Percentiles rank a stretch among this genome's conserved stretches.
phyloP scores from a whole-genome alignment of 192 early-diverging fungal genomes.

The Coemansia sp. region DNA sequence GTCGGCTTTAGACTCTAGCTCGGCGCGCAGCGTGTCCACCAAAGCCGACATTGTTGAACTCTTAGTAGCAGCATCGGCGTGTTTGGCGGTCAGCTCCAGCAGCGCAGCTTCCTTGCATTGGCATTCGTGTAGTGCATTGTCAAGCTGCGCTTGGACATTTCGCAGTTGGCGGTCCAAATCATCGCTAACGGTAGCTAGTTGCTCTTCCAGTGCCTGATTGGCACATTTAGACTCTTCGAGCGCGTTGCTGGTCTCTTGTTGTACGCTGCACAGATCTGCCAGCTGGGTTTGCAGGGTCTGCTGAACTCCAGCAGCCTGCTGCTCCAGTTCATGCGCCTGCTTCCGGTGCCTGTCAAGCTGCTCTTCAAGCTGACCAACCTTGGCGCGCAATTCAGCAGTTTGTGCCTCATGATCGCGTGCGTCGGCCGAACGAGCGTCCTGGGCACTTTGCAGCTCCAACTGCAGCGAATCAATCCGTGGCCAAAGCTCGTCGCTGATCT shows the following conservation, averaged over 20 bases:
- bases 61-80: background rate
- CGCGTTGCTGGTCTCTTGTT: background rate
- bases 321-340: background rate
- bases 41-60: background rate
- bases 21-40: background rate
- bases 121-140: background rate
- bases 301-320: background rate
- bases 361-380: background rate
- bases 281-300: constrained; percentile 5
- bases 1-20: background rate
- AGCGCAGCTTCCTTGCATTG: background rate
- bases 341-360: background rate
- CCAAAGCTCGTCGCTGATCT: constrained; percentile 1
- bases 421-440: background rate
- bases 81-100: background rate
- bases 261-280: background rate
- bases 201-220: background rate
- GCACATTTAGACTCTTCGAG: background rate
- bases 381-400: background rate
- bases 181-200: background rate
- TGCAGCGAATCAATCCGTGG: background rate
- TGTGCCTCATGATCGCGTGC: background rate
- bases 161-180: background rate
- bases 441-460: background rate
- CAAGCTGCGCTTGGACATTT: background rate